Conservation (phyloP, 176 grass and related monocot genomes). For the Zea luxurians region DNA sequence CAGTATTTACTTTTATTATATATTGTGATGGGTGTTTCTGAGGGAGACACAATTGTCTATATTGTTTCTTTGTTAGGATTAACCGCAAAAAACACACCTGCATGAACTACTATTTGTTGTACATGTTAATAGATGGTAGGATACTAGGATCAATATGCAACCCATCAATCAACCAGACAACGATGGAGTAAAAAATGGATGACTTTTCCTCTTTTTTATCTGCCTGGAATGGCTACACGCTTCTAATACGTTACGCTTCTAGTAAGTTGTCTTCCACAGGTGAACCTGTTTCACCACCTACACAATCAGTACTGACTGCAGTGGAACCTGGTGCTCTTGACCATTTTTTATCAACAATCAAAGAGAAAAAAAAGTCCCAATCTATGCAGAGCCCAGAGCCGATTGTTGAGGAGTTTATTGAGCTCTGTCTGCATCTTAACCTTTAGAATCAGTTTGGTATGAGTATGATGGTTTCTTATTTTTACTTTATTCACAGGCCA, state of each 20-base stretch:
- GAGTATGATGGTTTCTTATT: slow-evolving; percentile 6
- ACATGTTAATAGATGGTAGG: slow-evolving; percentile 19
- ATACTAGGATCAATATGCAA: not conserved
- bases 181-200: slow-evolving; percentile 7
- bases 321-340: slow-evolving; percentile 32
- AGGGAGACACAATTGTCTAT: too few relatives aligned
- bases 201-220: not conserved
- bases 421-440: slow-evolving; percentile 27
- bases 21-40: not conserved
- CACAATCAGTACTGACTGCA: slow-evolving; percentile 35
- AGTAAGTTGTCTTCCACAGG: slow-evolving; percentile 3
- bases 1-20: slow-evolving; percentile 7
- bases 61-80: not conserved
- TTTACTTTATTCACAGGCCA: slow-evolving; percentile 29
- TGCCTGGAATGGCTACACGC: slow-evolving; percentile 26
- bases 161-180: not conserved
- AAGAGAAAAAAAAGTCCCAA: slow-evolving; percentile 17
- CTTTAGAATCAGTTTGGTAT: slow-evolving; percentile 18
- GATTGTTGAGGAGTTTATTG: slow-evolving; percentile 25
- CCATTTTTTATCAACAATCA: slow-evolving; percentile 31
- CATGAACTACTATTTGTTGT: slow-evolving; percentile 33
- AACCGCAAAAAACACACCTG: slow-evolving; percentile 25
- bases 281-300: slow-evolving; percentile 24
- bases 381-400: slow-evolving; percentile 20
- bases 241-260: not conserved